Evolutionary conservation across 148 eudicot genomes (phyloP).

Genomic region (Pharnaceum exiguum): DNA sequence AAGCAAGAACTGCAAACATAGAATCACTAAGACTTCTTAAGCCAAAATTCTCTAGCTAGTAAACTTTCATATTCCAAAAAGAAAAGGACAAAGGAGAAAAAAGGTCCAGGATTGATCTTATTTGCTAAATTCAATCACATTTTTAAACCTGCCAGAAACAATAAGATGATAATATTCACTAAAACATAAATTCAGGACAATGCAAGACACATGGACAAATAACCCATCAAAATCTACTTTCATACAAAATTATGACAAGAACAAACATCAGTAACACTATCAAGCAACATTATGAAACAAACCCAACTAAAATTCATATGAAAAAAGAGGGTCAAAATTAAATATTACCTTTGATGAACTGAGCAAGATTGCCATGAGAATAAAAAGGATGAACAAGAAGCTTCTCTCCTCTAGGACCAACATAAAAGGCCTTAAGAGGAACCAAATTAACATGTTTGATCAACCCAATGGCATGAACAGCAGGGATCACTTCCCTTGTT

Average conservation of each 20-base stretch:
- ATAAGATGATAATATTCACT: not conserved
- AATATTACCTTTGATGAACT: conserved; percentile 62
- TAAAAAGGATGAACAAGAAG: conserved; percentile 81
- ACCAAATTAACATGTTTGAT: conserved; percentile 79
- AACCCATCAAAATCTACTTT: not conserved
- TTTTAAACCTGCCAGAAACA: no score
- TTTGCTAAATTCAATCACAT: no score
- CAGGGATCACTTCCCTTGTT: conserved; percentile 42
- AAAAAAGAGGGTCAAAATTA: not conserved
- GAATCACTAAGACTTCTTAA: not conserved
- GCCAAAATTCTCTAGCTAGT: conserved; percentile 3
- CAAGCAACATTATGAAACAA: conserved; percentile 14
- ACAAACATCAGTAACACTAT: conserved; percentile 9
- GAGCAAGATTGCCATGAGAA: conserved; percentile 51
- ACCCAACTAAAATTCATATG: conserved; percentile 17
- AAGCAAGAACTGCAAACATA: not conserved
- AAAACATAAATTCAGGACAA: not conserved
- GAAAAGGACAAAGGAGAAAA: no score
- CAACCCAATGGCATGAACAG: conserved; percentile 51
- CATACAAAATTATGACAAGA: conserved; percentile 7
- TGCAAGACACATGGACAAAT: not conserved
- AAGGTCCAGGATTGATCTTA: no score
- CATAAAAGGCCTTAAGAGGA: conserved; percentile 70
- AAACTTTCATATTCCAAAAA: not conserved
- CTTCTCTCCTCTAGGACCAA: conserved; percentile 85